Base-by-base conservation (phyloP, 2,329 filamentous ascomycete genomes). In the Phaeosphaeria sp. region DNA sequence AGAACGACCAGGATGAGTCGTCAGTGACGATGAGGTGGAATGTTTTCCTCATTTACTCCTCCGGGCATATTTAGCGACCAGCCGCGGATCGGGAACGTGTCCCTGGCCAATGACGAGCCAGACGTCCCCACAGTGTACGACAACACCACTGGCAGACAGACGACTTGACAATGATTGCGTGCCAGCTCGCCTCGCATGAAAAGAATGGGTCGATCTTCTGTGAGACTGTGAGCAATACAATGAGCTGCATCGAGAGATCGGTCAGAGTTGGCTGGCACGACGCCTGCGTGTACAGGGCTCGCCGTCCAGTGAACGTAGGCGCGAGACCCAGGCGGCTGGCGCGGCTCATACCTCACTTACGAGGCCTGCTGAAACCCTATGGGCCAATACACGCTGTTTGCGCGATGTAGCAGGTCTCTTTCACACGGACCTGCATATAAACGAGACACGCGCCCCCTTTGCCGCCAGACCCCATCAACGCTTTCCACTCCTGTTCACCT, bases 401-500 rank as follows among this genome's bases (percentile, higher is more conserved):
- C 43, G 43, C 33, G 22, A 43, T 44, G 46, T 5, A 52, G 27
- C 30, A 40, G 24, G n/a, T 2, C 27, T 47, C 33, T 36, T 47
- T 50, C 22, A 27, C 22, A 7, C 30, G 30, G 11, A 36, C 30
- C 30, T 36, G 30, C 44, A 46, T 46, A 25, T 25, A 46, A 55
- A 50, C 51, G 55, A 53, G 45, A 53, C 36, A 56, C 44, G 51
- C 49, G 44, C 49, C 49, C 27, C 50, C 20, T 25, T 47, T 40
- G 21, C 22, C 22, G 30, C 30, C 30, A 36, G 25, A 30, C 15
- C 11, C 44, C 17, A 46, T 25, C 15, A 46, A 17, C 21, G 17
- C 22, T 46, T 15, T 22, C 22, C 44, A 8, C 30, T 40, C 17
- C 47, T 13, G 30, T 39, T 24, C 30, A 24, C 20, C 45, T 48